Conservation (phyloP, 352 stramenopile species). For the Globisporangium ultimum region DNA sequence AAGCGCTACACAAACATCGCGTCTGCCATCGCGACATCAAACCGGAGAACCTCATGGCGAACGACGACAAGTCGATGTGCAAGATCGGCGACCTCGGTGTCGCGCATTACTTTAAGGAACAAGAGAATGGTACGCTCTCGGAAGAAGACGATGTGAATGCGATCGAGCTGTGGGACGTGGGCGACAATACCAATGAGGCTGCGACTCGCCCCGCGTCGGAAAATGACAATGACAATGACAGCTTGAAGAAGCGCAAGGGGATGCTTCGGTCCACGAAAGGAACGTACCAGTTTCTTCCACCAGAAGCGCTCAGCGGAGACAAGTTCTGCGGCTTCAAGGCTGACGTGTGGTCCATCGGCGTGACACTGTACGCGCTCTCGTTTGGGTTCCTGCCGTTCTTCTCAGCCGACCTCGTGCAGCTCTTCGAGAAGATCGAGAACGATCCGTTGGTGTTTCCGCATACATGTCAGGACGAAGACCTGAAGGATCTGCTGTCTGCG, state of each 20-base stretch:
- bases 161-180: conserved; percentile 47
- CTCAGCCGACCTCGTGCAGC: conserved; percentile 71
- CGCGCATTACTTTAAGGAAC: conserved; percentile 59
- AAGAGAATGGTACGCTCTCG: conserved; percentile 44
- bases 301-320: conserved; percentile 59
- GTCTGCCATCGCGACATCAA: conserved; percentile 88
- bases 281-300: conserved; percentile 74
- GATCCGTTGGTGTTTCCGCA: conserved; percentile 50
- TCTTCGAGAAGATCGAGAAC: conserved; percentile 90
- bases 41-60: conserved; percentile 73
- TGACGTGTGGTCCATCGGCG: conserved; percentile 90
- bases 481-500: conserved; percentile 57
- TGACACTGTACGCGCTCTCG: conserved; percentile 90
- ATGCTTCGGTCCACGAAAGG: conserved; percentile 72
- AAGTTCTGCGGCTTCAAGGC: conserved; percentile 81
- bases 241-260: conserved; percentile 11
- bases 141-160: conserved; percentile 48
- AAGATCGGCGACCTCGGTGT: conserved; percentile 84
- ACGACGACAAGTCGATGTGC: conserved; percentile 51
- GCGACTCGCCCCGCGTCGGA: background rate
- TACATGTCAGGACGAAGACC: conserved; percentile 39
- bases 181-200: conserved; percentile 10
- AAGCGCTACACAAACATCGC: conserved; percentile 71
- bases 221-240: conserved; percentile 9
- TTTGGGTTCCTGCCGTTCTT: conserved; percentile 88